Percentiles rank a stretch among this genome's conserved stretches.
Conservation (phyloP, 2,329 filamentous ascomycete species). For the Pseudocercospora pini-densiflorae region DNA sequence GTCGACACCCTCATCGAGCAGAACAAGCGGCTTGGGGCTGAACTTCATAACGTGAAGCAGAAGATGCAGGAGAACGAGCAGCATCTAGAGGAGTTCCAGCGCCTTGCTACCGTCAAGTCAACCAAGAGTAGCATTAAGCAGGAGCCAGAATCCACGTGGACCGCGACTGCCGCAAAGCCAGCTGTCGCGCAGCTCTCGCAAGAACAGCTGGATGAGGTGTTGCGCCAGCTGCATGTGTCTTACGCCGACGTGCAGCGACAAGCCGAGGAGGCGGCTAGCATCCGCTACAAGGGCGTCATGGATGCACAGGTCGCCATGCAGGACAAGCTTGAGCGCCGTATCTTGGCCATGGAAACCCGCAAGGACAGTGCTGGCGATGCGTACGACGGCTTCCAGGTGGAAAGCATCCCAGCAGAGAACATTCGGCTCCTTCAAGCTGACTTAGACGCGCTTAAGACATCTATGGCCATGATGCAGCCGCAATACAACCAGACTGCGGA, state of each 20-base stretch:
- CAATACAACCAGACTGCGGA: background rate
- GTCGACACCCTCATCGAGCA: background rate
- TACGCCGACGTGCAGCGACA: slow-evolving; percentile 2
- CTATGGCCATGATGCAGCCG: slow-evolving; percentile 1
- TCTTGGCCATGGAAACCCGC: background rate
- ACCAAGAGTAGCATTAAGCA: background rate
- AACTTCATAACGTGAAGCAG: background rate
- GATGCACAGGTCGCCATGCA: slow-evolving; percentile 7
- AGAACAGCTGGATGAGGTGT: slow-evolving; percentile 4
- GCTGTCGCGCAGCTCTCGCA: background rate
- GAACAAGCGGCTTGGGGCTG: slow-evolving; percentile 4
- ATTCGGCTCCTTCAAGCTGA: background rate
- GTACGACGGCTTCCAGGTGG: background rate
- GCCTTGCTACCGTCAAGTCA: background rate
- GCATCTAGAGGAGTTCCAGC: slow-evolving; percentile 1
- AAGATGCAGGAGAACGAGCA: background rate
- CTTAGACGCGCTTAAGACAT: slow-evolving; percentile 3
- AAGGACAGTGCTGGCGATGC: background rate
- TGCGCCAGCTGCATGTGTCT: background rate
- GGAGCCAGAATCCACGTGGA: background rate
- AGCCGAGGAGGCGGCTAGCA: slow-evolving; percentile 3
- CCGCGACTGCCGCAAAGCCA: background rate
- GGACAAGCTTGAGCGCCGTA: slow-evolving; percentile 6
- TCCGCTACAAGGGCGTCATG: slow-evolving; percentile 4
- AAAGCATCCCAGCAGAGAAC: background rate